Percentiles rank a stretch among this genome's conserved stretches.
phyloP scores from a whole-genome alignment of 306 rosid genomes.

The Vicia villosa region DNA sequence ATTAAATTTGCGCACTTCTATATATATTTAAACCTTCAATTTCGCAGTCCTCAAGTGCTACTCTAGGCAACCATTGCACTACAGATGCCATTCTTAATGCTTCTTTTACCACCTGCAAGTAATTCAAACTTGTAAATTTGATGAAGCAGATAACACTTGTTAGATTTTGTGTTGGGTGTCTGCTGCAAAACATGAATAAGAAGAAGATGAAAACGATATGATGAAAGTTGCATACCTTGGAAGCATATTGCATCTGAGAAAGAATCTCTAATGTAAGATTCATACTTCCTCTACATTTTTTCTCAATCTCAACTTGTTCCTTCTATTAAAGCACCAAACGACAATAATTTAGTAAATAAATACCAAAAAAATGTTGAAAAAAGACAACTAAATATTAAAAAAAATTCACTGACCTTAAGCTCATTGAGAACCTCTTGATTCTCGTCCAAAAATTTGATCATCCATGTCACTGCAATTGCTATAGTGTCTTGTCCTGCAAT shows the following conservation, averaged over 20 bases:
- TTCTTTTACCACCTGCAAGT: conserved; percentile 71
- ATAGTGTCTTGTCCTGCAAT: conserved; percentile 77
- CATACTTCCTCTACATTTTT: conserved; percentile 26
- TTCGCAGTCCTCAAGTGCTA: conserved; percentile 67
- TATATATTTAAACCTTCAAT: conserved; percentile 55
- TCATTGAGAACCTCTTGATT: conserved; percentile 56
- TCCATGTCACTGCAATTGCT: conserved; percentile 87
- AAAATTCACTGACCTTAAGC: conserved; percentile 51
- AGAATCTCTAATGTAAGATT: conserved; percentile 64
- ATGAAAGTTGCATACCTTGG: conserved; percentile 35
- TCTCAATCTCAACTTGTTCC: conserved; percentile 58
- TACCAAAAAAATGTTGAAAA: background rate
- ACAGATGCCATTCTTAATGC: conserved; percentile 77
- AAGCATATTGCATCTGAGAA: conserved; percentile 68
- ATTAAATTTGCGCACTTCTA: background rate
- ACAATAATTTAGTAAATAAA: background rate
- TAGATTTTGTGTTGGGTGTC: too few relatives aligned
- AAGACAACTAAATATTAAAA: background rate
- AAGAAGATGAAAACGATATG: too few relatives aligned
- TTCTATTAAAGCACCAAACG: conserved; percentile 47
- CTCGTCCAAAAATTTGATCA: conserved; percentile 83
- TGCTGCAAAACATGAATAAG: too few relatives aligned
- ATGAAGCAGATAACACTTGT: background rate
- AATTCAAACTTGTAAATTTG: conserved; percentile 1
- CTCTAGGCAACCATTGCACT: conserved; percentile 91